Evolutionary conservation across 139 green algal genomes (phyloP), one percentile per base, ranked within the genome.

Genomic region (Chlamydomonas urium): DNA sequence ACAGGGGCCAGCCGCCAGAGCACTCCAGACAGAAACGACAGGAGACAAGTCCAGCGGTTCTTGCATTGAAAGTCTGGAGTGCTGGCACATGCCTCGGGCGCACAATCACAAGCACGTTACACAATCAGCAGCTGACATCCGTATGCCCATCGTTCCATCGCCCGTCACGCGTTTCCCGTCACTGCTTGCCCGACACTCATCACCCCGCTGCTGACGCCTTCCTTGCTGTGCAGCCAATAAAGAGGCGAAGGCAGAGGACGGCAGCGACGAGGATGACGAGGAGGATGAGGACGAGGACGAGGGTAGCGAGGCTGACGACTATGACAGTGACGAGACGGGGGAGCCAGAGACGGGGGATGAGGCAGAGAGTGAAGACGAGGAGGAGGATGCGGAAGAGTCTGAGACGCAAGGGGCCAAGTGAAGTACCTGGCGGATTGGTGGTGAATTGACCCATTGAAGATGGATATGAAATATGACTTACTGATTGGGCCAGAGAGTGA

Each of bases 261-360:
- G 5, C 14, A n/a, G 60, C 26, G 61, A n/a, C 36, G 34, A 62
- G 47, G 47, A 45, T 34, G 42, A 65, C 23, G 31, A 75, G 6
- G 56, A 45, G 1, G 62, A 72, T 47, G 66, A 62, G 24, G 47
- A 62, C 8, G 66, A 77, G 32, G 71, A 76, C 14, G 33, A 62
- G 38, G 61, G 32, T 23, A 48, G 66, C 24, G 65, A 76, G n/a
- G 60, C 50, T 24, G 63, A 71, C 57, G 72, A 77, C 56, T 77
- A 77, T 45, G 72, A 77, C 45, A 77, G 72, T 32, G 72, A 77
- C 2, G 72, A 77, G 47, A 72, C 61, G 8, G 72, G 72, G 2
- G 72, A 77, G 60, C 72, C 72, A 23, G 62, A 72, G 62, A 72
- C 31, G 2, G 72, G 61, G 63, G 5, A 10, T 8, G 59, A 66